Evolutionary conservation across 139 green algal genomes (phyloP).

Genomic region (Auxenochlorella pyrenoidosa): DNA sequence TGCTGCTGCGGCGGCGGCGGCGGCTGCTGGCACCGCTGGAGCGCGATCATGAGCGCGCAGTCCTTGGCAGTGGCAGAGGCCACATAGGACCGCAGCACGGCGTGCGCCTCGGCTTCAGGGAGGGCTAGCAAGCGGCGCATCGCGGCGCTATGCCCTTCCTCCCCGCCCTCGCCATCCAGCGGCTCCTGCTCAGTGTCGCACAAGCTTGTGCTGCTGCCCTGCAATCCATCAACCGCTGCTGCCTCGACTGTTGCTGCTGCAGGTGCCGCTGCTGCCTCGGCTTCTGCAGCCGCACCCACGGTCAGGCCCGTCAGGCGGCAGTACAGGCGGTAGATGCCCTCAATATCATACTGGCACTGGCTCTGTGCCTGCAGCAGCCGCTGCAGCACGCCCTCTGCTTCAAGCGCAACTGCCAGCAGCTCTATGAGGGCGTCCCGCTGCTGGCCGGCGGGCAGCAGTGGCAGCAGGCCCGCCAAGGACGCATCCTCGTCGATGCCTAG

Average conservation of each 20-base stretch:
- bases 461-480: constrained; percentile 26
- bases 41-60: constrained; percentile 83
- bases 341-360: constrained; percentile 68
- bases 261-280: background rate
- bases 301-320: constrained; percentile 13
- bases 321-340: constrained; percentile 58
- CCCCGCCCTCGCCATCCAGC: background rate
- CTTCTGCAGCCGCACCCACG: background rate
- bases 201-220: constrained; percentile 12
- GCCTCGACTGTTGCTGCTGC: background rate
- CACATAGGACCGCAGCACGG: constrained; percentile 72
- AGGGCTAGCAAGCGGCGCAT: constrained; percentile 40
- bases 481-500: background rate
- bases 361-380: constrained; percentile 62
- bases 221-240: background rate
- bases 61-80: constrained; percentile 84
- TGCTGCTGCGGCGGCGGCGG: background rate
- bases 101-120: constrained; percentile 29
- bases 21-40: constrained; percentile 46
- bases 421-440: background rate
- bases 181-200: background rate
- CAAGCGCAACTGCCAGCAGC: constrained; percentile 14
- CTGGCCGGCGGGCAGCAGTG: constrained; percentile 24
- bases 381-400: constrained; percentile 48
- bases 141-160: background rate